Percentiles rank a stretch among this genome's conserved stretches.
Evolutionary conservation across 257 asterid species (phyloP).

Genomic region (Verbascum thapsus): DNA sequence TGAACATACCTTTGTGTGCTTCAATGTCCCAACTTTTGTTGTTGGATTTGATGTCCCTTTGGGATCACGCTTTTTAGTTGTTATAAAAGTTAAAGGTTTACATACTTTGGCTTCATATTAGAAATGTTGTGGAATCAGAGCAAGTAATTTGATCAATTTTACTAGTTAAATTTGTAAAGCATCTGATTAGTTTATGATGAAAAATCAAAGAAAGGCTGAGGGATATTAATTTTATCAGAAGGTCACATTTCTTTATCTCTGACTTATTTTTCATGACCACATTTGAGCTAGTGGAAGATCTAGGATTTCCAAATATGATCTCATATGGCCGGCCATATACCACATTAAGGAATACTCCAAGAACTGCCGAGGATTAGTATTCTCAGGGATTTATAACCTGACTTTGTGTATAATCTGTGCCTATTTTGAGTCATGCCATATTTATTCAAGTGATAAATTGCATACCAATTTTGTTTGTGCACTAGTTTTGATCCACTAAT

Average conservation of each 20-base stretch:
- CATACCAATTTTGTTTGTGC: constrained; percentile 11
- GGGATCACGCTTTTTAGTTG: not conserved
- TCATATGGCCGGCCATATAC: constrained; percentile 16
- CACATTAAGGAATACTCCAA: constrained; percentile 7
- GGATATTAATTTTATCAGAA: not conserved
- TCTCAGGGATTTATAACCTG: constrained; percentile 21
- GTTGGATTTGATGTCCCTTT: constrained; percentile 16
- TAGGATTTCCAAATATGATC: constrained; percentile 9
- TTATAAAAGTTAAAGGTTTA: not conserved
- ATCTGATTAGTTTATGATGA: not conserved
- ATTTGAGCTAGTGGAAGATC: constrained; percentile 16
- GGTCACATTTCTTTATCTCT: not conserved
- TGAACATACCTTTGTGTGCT: not conserved
- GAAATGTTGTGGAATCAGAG: not conserved
- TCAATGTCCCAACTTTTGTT: constrained; percentile 1
- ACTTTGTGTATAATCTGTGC: not conserved
- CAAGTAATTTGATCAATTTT: not conserved
- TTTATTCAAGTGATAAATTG: constrained; percentile 12
- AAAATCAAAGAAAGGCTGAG: constrained; percentile 7
- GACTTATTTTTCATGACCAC: not conserved
- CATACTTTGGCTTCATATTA: not conserved
- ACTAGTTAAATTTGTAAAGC: not conserved
- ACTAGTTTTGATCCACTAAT: constrained; percentile 16
- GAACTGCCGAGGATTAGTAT: constrained; percentile 6
- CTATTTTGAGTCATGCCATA: constrained; percentile 10